Evolutionary conservation across 2,329 filamentous ascomycete genomes (phyloP), one percentile per base, ranked within the genome.

Genomic region (Parascedosporium putredinis): DNA sequence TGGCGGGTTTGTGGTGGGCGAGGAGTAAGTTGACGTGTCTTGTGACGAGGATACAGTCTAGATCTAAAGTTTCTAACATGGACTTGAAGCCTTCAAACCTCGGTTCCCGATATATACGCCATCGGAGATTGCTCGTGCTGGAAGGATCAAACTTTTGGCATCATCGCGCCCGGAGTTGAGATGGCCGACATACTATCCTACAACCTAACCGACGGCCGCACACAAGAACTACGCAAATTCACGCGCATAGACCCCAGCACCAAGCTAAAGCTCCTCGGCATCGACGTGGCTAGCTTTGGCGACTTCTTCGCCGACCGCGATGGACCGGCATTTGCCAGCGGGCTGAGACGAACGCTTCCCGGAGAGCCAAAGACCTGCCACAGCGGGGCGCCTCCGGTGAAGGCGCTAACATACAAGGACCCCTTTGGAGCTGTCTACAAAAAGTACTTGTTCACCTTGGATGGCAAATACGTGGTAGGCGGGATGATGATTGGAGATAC

Each of bases 401-500:
- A 94, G 66, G 83, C 88, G 0, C 69, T 95, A 38, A 91, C 85
- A 0, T 95, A 95, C 69, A 88, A 84, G 54, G 89, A 95, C 59
- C 89, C 89, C 0, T 95, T 95, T 61, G 77, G 82, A 50, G 83
- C 88, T 45, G 80, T 95, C 1, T 95, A 95, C 70, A 95, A 95
- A 65, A 95, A 95, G 62, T 95, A 93, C 64, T 70, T 95, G 9
- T 95, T 95, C 60, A 94, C 89, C 0, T 71, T 83, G 60, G 90
- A 95, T 60, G 89, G 89, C 23, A 94, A 94, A 63, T 91, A 91
- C 59, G 71, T 95, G 1, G 78, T 95, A 0, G 89, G 89, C n/a
- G 90, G 89, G 3, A 95, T 95, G 88, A 95, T 95, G 88, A 93
- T 95, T 53, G 90, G 89, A 34, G 89, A 95, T 59, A 94, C 88